These are phyloP conservation scores for Physocladia obscura DNA, from an alignment of 192 early-diverging fungal species.

Conservation along the genomic window DNA sequence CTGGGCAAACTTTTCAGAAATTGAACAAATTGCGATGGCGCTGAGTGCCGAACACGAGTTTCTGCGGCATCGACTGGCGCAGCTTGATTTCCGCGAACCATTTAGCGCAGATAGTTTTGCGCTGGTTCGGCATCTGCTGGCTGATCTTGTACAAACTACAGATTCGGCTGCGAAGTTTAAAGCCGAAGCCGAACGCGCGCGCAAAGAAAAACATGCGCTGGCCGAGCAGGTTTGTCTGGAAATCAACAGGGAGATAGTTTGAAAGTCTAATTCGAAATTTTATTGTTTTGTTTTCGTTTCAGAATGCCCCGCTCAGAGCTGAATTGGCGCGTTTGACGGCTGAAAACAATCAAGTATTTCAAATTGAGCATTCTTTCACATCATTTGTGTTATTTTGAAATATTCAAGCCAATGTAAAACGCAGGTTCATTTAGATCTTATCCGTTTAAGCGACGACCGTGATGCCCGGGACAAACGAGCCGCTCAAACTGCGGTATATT, in stretches of 20 bases:
- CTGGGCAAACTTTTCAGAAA: no score
- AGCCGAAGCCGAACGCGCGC: conserved; percentile 26
- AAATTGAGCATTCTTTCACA: neutral
- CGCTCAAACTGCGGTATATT: neutral
- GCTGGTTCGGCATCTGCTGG: conserved; percentile 43
- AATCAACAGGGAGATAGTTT: neutral
- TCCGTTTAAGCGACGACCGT: conserved; percentile 38
- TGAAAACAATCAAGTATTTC: conserved; percentile 45
- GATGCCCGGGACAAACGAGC: conserved; percentile 31
- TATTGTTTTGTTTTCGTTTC: neutral
- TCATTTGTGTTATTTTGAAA: no score
- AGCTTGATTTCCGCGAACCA: conserved; percentile 45
- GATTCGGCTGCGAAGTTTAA: conserved; percentile 41
- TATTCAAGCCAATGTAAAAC: neutral
- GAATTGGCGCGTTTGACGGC: conserved; percentile 44
- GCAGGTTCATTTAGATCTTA: conserved; percentile 46
- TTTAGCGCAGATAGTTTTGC: conserved; percentile 30
- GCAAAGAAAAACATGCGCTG: conserved; percentile 15
- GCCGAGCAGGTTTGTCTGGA: conserved; percentile 28
- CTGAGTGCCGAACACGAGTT: conserved; percentile 16
- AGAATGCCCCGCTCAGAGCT: conserved; percentile 41
- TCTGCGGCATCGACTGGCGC: conserved; percentile 44
- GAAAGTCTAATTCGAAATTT: neutral
- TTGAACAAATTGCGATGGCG: neutral
- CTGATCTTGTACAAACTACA: conserved; percentile 49